phyloP scores from a whole-genome alignment of 768 basidiomycete genomes.

The Auriscalpium orientale region DNA sequence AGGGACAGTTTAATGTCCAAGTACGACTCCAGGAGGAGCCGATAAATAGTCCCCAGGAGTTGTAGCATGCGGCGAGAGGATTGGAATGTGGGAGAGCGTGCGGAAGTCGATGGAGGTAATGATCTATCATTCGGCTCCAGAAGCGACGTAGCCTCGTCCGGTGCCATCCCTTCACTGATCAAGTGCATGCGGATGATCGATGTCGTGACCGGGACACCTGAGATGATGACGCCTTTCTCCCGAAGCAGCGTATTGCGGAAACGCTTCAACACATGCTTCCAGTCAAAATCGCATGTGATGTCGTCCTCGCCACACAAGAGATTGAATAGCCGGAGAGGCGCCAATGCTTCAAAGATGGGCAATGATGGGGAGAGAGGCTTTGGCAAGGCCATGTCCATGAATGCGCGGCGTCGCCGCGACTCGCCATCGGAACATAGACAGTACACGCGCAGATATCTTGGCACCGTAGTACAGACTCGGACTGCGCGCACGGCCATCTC shows the following conservation, averaged over 20 bases:
- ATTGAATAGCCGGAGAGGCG: background rate
- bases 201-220: background rate
- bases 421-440: background rate
- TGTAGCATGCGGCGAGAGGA: background rate
- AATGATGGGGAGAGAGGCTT: background rate
- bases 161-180: background rate
- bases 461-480: too few relatives aligned
- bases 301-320: background rate
- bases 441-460: background rate
- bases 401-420: background rate
- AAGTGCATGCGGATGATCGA: background rate
- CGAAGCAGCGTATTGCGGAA: background rate
- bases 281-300: constrained; percentile 1
- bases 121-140: background rate
- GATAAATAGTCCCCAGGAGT: background rate
- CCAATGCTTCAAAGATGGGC: background rate
- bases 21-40: background rate
- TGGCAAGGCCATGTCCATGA: background rate
- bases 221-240: background rate
- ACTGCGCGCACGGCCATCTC: background rate
- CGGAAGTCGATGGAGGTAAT: background rate
- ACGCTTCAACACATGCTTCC: background rate
- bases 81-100: background rate
- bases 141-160: background rate
- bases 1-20: background rate